Percentiles rank a stretch among this genome's conserved stretches.
phyloP scores from a whole-genome alignment of 352 stramenopile genomes.

The Pythium phragmitis region DNA sequence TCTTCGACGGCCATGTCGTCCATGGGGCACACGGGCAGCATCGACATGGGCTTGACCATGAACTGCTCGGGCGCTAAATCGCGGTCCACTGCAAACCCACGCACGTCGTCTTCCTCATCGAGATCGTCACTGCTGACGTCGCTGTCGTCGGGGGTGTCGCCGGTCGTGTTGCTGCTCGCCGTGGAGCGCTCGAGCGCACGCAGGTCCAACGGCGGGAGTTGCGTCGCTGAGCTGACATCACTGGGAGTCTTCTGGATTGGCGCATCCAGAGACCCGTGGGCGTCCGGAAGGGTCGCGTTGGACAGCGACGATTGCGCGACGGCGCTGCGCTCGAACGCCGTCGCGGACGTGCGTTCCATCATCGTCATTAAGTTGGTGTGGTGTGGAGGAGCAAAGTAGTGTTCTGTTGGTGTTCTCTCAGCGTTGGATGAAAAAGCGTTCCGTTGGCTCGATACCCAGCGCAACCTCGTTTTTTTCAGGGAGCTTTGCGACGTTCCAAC shows the following conservation, averaged over 20 bases:
- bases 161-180: conserved; percentile 32
- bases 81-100: conserved; percentile 26
- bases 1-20: conserved; percentile 78
- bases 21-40: conserved; percentile 67
- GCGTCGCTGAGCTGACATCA: conserved; percentile 3
- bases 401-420: neutral
- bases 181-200: conserved; percentile 19
- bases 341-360: conserved; percentile 19
- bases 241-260: neutral
- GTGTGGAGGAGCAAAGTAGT: neutral
- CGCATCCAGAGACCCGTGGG: neutral
- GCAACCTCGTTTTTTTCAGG: neutral
- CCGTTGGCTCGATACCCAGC: conserved; percentile 3
- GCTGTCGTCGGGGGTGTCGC: conserved; percentile 26
- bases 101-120: conserved; percentile 36
- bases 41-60: conserved; percentile 74
- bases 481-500: conserved; percentile 21
- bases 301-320: neutral
- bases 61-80: conserved; percentile 29
- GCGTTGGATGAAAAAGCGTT: conserved; percentile 1
- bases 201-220: conserved; percentile 22
- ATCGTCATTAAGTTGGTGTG: conserved; percentile 12
- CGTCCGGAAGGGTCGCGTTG: conserved; percentile 22
- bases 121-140: conserved; percentile 32
- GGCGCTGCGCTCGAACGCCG: conserved; percentile 19